Evolutionary conservation across 208 protist genomes (phyloP).

Genomic region (Crithidia bombi): DNA sequence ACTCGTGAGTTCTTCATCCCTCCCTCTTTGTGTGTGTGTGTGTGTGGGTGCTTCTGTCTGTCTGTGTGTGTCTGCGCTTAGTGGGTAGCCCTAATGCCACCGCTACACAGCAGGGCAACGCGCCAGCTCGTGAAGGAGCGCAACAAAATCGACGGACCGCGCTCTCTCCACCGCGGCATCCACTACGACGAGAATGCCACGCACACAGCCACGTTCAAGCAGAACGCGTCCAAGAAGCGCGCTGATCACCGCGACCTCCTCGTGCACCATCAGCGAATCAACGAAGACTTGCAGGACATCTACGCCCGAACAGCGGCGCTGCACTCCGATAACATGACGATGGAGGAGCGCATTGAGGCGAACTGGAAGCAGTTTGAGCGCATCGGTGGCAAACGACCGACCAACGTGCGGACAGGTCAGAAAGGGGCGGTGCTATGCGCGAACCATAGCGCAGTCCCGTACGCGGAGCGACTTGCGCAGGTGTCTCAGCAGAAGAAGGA

Average conservation of each 20-base stretch:
- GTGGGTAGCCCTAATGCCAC: slow-evolving; percentile 65
- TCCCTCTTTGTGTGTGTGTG: too few species aligned
- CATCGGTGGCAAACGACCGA: slow-evolving; percentile 73
- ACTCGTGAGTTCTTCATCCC: too few species aligned
- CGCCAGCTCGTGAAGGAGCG: slow-evolving; percentile 69
- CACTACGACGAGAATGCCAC: slow-evolving; percentile 69
- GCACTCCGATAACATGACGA: slow-evolving; percentile 74
- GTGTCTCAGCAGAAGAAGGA: slow-evolving; percentile 68
- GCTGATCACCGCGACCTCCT: slow-evolving; percentile 78
- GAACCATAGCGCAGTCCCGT: slow-evolving; percentile 55
- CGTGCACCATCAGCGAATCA: slow-evolving; percentile 90
- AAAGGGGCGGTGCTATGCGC: slow-evolving; percentile 54
- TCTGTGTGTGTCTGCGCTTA: too few species aligned
- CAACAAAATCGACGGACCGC: slow-evolving; percentile 63
- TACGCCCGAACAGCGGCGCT: slow-evolving; percentile 81
- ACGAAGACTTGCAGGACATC: slow-evolving; percentile 78
- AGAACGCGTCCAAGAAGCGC: slow-evolving; percentile 40
- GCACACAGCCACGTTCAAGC: slow-evolving; percentile 51
- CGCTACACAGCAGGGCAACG: slow-evolving; percentile 72
- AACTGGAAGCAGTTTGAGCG: slow-evolving; percentile 83
- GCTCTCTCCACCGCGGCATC: slow-evolving; percentile 85
- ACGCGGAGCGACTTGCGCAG: slow-evolving; percentile 67
- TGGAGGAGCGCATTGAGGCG: slow-evolving; percentile 90
- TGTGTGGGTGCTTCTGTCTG: too few species aligned
- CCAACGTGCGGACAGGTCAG: slow-evolving; percentile 28